Evolutionary conservation across 2,329 filamentous ascomycete species (phyloP), one percentile per base, ranked within the genome.

Genomic region (Dactylonectria estremocensis): DNA sequence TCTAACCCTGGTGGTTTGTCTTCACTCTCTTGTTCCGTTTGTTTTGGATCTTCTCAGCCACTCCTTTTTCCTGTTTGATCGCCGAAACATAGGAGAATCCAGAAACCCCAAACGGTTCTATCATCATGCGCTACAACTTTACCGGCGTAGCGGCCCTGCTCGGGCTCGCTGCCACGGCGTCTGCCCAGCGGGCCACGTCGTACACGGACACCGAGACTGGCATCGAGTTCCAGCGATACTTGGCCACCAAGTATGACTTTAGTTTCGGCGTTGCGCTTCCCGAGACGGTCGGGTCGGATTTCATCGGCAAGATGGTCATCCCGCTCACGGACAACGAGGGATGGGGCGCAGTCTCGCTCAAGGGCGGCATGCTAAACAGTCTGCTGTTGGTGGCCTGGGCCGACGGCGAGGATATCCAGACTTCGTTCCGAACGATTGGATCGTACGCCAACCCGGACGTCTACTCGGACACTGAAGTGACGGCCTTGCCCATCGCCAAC

Each of bases 281-380:
- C 1, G 80, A 86, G 67, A 83, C 78, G 11, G 77, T 84, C 14
- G 81, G 77, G 1, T 82, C 82, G 11, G 88, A 90, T 75, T 84
- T 89, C 70, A 87, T 90, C 66, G 85, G 84, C 8, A 85, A 89
- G 73, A 81, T 90, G 50, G 83, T 87, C 2, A 77, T 77, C 1
- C 82, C 82, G 1, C 70, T 80, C n/a, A 77, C 72, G 6, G 80
- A 84, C 62, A 63, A 31, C 1, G 68, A 64, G 10, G 81, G 80
- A 3, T 89, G 85, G 82, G 83, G 81, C 55, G 86, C 84, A 65
- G 79, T 87, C 24, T 84, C 82, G 20, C 77, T 87, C 33, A 81
- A 82, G 9, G 83, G 84, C 4, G 73, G 77, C 28, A 88, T 88
- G 87, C 70, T 82, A 37, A 80, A 80, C 48, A 81, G 84, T 45